Evolutionary conservation across 495 filamentous ascomycete species (phyloP).

Genomic region (Penicillium cataractarum): DNA sequence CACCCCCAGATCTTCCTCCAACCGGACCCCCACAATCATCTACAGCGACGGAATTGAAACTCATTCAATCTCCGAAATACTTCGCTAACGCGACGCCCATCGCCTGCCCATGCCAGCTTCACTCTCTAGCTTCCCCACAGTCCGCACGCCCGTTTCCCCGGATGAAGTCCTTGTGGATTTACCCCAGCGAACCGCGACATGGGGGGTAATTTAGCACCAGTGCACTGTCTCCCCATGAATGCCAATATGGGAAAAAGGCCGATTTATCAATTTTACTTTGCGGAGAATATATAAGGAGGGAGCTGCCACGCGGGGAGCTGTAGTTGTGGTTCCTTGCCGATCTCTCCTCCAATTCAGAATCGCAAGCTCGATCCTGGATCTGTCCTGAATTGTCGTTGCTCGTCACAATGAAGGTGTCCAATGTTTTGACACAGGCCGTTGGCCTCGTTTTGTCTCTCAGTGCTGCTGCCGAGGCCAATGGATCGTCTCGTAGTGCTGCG

Average conservation of each 20-base stretch:
- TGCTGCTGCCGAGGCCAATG: slow-evolving; percentile 21
- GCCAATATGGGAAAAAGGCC: background rate
- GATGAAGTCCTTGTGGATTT: slow-evolving; percentile 14
- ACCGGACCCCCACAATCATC: slow-evolving; percentile 24
- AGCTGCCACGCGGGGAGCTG: background rate
- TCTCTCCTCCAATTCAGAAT: slow-evolving; percentile 3
- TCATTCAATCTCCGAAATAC: slow-evolving; percentile 16
- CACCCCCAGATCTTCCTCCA: slow-evolving; percentile 37
- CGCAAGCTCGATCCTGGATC: background rate
- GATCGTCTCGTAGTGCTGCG: slow-evolving; percentile 29
- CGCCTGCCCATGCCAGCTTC: slow-evolving; percentile 3
- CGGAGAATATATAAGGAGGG: slow-evolving; percentile 5
- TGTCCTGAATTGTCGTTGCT: background rate
- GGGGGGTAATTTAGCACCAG: slow-evolving; percentile 15
- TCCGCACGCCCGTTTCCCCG: slow-evolving; percentile 25
- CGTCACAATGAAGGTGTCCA: slow-evolving; percentile 36
- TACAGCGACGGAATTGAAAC: slow-evolving; percentile 10
- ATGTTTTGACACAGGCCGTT: slow-evolving; percentile 30
- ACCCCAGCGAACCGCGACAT: slow-evolving; percentile 20
- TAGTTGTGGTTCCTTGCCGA: background rate
- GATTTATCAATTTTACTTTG: background rate
- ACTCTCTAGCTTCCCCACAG: slow-evolving; percentile 22
- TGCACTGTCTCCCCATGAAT: background rate
- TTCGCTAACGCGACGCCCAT: slow-evolving; percentile 10
- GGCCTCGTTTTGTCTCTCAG: slow-evolving; percentile 30